Conservation (phyloP, 2,329 filamentous ascomycete genomes). For the Penicillium olsonii region DNA sequence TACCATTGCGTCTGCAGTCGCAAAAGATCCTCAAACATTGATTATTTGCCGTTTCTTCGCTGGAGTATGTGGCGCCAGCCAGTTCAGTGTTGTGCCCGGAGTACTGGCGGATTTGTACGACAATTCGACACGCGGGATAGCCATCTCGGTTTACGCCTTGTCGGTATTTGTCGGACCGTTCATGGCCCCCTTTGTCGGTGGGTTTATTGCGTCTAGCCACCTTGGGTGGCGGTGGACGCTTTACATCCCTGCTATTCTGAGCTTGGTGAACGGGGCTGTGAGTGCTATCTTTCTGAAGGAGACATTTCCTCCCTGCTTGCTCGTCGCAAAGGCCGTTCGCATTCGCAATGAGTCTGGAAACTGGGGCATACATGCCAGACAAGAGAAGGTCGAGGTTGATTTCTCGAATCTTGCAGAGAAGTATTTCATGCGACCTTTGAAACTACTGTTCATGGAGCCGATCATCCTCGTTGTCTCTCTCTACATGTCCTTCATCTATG, state of each 20-base stretch:
- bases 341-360: constrained; percentile 54
- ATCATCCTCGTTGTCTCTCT: constrained; percentile 35
- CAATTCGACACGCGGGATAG: constrained; percentile 41
- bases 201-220: constrained; percentile 49
- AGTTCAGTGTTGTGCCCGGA: constrained; percentile 46
- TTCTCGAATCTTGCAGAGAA: constrained; percentile 47
- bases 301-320: constrained; percentile 55
- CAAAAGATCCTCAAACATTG: constrained; percentile 41
- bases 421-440: constrained; percentile 46
- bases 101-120: constrained; percentile 52
- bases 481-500: constrained; percentile 37
- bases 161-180: constrained; percentile 51
- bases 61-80: constrained; percentile 47
- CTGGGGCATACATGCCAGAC: constrained; percentile 58
- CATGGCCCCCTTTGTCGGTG: constrained; percentile 51
- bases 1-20: constrained; percentile 46
- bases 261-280: constrained; percentile 43
- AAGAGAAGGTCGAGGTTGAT: constrained; percentile 52
- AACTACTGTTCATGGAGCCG: constrained; percentile 39
- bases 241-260: constrained; percentile 54
- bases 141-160: constrained; percentile 50
- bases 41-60: constrained; percentile 49
- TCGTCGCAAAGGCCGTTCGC: constrained; percentile 54
- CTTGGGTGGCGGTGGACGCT: constrained; percentile 55
- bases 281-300: constrained; percentile 50